phyloP scores from a whole-genome alignment of 768 basidiomycete species.

The Mycena metata region DNA sequence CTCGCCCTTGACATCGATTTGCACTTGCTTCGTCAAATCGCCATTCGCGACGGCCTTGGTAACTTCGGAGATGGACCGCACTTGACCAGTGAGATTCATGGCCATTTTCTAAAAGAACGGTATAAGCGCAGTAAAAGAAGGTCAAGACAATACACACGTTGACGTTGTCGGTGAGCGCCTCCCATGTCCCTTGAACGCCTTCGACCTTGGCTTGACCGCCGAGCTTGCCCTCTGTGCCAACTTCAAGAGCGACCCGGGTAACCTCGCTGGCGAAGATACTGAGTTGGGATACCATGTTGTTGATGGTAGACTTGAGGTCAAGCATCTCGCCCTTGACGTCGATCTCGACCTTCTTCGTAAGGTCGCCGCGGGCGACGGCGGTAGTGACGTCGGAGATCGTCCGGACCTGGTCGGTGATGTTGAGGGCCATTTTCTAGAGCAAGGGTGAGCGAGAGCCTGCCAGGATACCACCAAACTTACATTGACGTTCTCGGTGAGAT shows the following conservation, averaged over 20 bases:
- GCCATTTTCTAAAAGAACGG: slow-evolving; percentile 71
- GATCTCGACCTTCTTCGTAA: slow-evolving; percentile 94
- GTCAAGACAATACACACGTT: slow-evolving; percentile 70
- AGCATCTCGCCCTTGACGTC: slow-evolving; percentile 91
- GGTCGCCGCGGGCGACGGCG: slow-evolving; percentile 90
- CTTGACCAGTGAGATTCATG: slow-evolving; percentile 77
- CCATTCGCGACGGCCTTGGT: slow-evolving; percentile 82
- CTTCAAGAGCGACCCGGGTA: slow-evolving; percentile 80
- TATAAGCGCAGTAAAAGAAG: slow-evolving; percentile 66
- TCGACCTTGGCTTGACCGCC: slow-evolving; percentile 82
- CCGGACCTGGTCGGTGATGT: slow-evolving; percentile 82
- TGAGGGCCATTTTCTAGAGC: slow-evolving; percentile 86
- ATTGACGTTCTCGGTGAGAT: slow-evolving; percentile 73
- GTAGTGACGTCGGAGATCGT: slow-evolving; percentile 89
- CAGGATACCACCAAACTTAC: slow-evolving; percentile 4
- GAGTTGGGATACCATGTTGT: slow-evolving; percentile 79
- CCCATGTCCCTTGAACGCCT: slow-evolving; percentile 80
- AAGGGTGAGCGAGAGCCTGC: slow-evolving; percentile 37
- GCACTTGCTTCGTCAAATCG: slow-evolving; percentile 78
- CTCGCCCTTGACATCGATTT: slow-evolving; percentile 87
- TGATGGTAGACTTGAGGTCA: slow-evolving; percentile 84
- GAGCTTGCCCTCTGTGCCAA: slow-evolving; percentile 59
- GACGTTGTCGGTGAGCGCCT: slow-evolving; percentile 70
- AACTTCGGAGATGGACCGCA: slow-evolving; percentile 84
- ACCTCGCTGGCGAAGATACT: slow-evolving; percentile 71